Conservation (phyloP, 2,329 filamentous ascomycete species). For the Fusarium gaditjirri region DNA sequence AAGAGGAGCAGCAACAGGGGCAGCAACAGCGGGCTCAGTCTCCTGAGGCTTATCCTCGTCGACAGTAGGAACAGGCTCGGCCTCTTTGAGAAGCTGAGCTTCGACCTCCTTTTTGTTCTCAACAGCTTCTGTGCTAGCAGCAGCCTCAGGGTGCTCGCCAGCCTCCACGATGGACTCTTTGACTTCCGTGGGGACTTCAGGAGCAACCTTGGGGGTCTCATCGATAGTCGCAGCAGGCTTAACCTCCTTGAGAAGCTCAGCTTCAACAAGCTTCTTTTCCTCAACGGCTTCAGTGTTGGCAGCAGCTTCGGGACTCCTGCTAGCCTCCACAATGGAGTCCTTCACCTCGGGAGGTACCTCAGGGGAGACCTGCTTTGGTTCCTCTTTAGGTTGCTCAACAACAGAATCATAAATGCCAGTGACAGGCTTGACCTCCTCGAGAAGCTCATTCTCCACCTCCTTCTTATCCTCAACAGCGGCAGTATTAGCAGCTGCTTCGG, state of each 20-base stretch:
- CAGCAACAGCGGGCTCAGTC: constrained; percentile 1
- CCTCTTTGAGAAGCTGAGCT: constrained; percentile 75
- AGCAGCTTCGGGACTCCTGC: constrained; percentile 72
- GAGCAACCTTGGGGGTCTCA: constrained; percentile 54
- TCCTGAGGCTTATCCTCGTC: constrained; percentile 73
- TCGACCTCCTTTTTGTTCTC: constrained; percentile 80
- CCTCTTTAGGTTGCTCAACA: constrained; percentile 35
- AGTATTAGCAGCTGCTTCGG: constrained; percentile 77
- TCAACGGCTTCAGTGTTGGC: constrained; percentile 71
- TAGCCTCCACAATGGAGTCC: constrained; percentile 76
- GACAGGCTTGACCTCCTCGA: constrained; percentile 67
- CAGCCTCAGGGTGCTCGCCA: constrained; percentile 74
- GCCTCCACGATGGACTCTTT: constrained; percentile 68
- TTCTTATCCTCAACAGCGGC: constrained; percentile 80
- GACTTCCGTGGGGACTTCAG: constrained; percentile 65
- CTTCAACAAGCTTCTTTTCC: constrained; percentile 77
- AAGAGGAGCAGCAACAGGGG: constrained; percentile 13
- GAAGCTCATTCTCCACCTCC: constrained; percentile 77
- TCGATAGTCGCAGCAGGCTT: constrained; percentile 53
- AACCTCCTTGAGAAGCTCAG: constrained; percentile 76
- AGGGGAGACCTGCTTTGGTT: constrained; percentile 49
- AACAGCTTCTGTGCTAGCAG: constrained; percentile 74
- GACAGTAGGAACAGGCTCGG: constrained; percentile 51
- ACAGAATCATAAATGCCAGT: constrained; percentile 37
- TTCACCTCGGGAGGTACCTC: constrained; percentile 65